phyloP scores from a whole-genome alignment of 1,139 yeast genomes.

The Geotrichum armillariae region DNA sequence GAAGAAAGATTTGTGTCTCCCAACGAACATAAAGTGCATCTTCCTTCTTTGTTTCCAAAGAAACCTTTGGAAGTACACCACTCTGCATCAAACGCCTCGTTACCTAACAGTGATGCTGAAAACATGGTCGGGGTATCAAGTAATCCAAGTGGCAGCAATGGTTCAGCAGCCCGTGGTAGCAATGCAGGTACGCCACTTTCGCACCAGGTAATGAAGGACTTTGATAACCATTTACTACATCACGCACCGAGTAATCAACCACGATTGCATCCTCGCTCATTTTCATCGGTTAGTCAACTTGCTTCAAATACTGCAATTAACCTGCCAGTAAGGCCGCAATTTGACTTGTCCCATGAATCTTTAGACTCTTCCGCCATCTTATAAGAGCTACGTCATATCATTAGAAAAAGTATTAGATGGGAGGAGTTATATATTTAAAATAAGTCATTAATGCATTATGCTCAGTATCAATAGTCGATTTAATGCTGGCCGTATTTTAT shows the following conservation, averaged over 20 bases:
- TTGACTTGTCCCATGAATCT: slow-evolving; percentile 1
- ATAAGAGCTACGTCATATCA: too few relatives aligned
- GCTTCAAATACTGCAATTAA: slow-evolving; percentile 23
- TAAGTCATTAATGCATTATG: too few relatives aligned
- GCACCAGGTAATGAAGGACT: slow-evolving; percentile 8
- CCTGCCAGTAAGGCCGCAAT: slow-evolving; percentile 9
- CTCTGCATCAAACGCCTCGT: background rate
- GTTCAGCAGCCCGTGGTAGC: background rate
- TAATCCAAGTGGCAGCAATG: background rate
- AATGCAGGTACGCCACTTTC: slow-evolving; percentile 6
- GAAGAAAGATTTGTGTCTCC: slow-evolving; percentile 93
- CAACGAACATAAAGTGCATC: slow-evolving; percentile 74
- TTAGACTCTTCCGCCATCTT: slow-evolving; percentile 10
- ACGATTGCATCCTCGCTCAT: slow-evolving; percentile 22
- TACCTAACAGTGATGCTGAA: background rate
- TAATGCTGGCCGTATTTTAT: too few relatives aligned
- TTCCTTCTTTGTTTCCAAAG: slow-evolving; percentile 90
- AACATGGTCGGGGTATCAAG: background rate
- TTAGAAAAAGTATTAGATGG: too few relatives aligned
- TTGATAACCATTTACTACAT: slow-evolving; percentile 3
- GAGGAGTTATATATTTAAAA: too few relatives aligned
- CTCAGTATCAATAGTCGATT: too few relatives aligned
- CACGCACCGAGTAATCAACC: slow-evolving; percentile 12
- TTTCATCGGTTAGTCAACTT: slow-evolving; percentile 21
- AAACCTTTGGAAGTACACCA: background rate